Evolutionary conservation across 495 filamentous ascomycete species (phyloP), one percentile per base, ranked within the genome.

Genomic region (Parathielavia appendiculata): DNA sequence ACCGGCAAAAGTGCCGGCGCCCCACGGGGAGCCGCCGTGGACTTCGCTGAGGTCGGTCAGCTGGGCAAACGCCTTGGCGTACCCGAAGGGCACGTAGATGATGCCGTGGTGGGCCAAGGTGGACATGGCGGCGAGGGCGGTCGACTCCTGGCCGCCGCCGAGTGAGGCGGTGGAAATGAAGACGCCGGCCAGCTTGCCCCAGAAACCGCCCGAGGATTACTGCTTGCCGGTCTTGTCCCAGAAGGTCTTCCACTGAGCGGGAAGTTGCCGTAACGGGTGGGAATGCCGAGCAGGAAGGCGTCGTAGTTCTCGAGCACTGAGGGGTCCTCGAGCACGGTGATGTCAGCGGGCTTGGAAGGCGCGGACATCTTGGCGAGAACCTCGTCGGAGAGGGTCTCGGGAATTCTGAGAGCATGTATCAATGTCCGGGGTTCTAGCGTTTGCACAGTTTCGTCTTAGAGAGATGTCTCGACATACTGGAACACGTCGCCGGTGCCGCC

Each of bases 181-280:
- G 48, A 97, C 57, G 71, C 93, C 92, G 50, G 87, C 93, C 63
- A 89, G 87, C 82, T 97, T 98, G 75, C 90, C 90, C 78, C 82
- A 87, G 81, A 82, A 91, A 61, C 81, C 86, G 59, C 92, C 90
- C 17, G 72, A 69, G 38, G 71, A 64, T 86, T 87, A 90, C 66
- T 87, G 86, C 68, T 79, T 75, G 66, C 90, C 90, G 23, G 88
- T 88, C 72, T 80, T 78, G 79, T 95, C 89, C 86, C 86, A 91
- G 82, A 91, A 95, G 44, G 84, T 64, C 81, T 92, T 97, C 88
- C 88, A 97, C 76, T 98, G 93, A 26, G 87, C 91, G 93, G 92
- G 81, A 96, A 95, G 84, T 96, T 98, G 72, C 93, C 93, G 77
- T 89, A 98, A 56, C 93, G 86, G 16, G 93, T 98, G 32, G 93